Evolutionary conservation across 805 yeast species (phyloP).

Genomic region (Metschnikowia similis): DNA sequence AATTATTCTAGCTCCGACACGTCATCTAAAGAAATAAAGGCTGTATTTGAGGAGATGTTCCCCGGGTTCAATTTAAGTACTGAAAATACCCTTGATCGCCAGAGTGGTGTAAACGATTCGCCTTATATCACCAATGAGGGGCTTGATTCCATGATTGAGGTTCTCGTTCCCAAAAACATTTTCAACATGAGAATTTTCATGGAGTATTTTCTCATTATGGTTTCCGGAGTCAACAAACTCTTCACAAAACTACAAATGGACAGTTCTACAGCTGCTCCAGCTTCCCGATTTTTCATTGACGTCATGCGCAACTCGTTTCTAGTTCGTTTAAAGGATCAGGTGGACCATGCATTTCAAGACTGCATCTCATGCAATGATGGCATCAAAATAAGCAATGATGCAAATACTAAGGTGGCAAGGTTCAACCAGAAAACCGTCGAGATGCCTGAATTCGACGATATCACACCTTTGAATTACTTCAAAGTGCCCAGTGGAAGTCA

Average conservation of each 20-base stretch:
- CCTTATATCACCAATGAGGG: conserved; percentile 60
- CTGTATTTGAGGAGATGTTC: conserved; percentile 55
- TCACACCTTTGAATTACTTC: background rate
- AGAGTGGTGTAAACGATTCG: conserved; percentile 17
- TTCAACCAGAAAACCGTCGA: conserved; percentile 9
- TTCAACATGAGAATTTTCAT: conserved; percentile 76
- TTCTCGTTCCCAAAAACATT: conserved; percentile 64
- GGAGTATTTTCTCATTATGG: conserved; percentile 67
- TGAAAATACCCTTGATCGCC: conserved; percentile 4
- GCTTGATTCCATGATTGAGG: conserved; percentile 52
- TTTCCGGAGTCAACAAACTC: conserved; percentile 49
- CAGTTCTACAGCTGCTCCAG: conserved; percentile 10
- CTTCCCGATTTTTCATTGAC: conserved; percentile 49
- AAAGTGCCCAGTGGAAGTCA: conserved; percentile 4
- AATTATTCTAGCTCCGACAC: conserved; percentile 14
- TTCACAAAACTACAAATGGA: conserved; percentile 18
- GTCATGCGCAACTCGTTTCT: conserved; percentile 65
- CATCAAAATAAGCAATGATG: conserved; percentile 4
- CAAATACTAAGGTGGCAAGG: background rate
- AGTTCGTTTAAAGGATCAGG: conserved; percentile 56
- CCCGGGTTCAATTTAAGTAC: conserved; percentile 53
- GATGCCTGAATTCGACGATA: conserved; percentile 6
- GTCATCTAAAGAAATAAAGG: conserved; percentile 26
- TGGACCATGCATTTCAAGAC: conserved; percentile 50
- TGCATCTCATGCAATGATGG: conserved; percentile 17